Evolutionary conservation across 164 flowering plant genomes (phyloP).

Genomic region (Hamamelis virginiana): DNA sequence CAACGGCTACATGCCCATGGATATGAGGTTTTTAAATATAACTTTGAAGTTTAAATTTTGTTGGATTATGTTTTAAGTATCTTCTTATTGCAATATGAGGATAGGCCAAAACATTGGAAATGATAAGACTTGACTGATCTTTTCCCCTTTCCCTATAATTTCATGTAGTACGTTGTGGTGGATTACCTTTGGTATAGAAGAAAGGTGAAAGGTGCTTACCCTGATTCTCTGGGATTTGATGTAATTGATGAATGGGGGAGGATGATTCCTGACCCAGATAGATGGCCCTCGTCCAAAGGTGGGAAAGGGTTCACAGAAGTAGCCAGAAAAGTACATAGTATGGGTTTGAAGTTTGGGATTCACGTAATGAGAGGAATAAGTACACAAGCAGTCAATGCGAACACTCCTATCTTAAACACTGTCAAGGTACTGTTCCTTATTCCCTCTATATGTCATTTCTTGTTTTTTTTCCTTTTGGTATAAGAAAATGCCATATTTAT

Average conservation of each 20-base stretch:
- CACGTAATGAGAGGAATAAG: conserved; percentile 98
- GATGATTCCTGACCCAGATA: conserved; percentile 74
- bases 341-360: conserved; percentile 95
- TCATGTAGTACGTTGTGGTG: conserved; percentile 77
- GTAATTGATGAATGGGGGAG: conserved; percentile 97
- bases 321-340: conserved; percentile 68
- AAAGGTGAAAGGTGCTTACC: conserved; percentile 57
- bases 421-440: conserved; percentile 39
- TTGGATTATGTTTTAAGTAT: not conserved
- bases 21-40: conserved; percentile 53
- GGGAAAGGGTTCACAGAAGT: conserved; percentile 82
- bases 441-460: not conserved
- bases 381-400: conserved; percentile 83
- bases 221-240: conserved; percentile 76
- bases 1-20: conserved; percentile 53
- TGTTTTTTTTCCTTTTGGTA: too few species aligned
- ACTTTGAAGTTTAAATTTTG: not conserved
- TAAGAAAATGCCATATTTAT: too few species aligned
- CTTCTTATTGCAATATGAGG: not conserved
- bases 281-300: conserved; percentile 85
- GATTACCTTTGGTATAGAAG: conserved; percentile 95
- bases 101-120: not conserved
- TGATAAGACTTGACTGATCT: not conserved
- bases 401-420: conserved; percentile 73
- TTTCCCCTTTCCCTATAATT: not conserved